Base-by-base conservation (phyloP, 1,284 basidiomycete genomes). In the Nidula niveotomentosa region DNA sequence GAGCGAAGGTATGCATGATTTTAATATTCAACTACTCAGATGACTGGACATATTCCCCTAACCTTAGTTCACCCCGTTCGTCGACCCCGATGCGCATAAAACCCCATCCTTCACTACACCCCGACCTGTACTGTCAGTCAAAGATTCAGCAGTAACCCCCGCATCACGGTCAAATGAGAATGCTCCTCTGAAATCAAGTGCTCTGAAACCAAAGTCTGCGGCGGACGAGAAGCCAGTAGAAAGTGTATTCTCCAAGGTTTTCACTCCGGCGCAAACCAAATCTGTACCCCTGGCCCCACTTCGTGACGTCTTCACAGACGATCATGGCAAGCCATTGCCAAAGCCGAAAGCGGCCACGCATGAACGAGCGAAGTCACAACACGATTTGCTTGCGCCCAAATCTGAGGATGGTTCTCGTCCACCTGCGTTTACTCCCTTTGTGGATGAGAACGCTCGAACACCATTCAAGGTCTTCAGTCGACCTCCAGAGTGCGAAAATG, bases 381-480 rank as follows among this genome's bases (percentile, higher is more conserved):
- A 77, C 36, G 75, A 75, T 51, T 52, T 65, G 15, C 56, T 63
- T 23, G 62, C 62, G 2, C 56, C 63, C 15, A 59, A 60, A 8
- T 46, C 62, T 7, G 62, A 68, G 17, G 63, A 65, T 12, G 43
- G 33, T 48, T 56, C 55, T 34, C 59, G 62, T 30, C 52, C 63
- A 17, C 56, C 70, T 15, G 55, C 71, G 2, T 83, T 85, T 63
- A 76, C 73, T 36, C 81, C 85, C 0, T 82, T 84, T 57, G 72
- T 75, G 9, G 83, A 84, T 53, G 71, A 76, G 49, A 72, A 70
- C 54, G 68, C 76, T 13, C 75, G 77, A 56, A 79, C 83, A 8
- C 84, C 86, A 2, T 86, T 86, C 73, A 88, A 83, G 60, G 89
- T 90, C 17, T 90, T 90, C 68, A 88, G 82, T 57, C 78, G 85